Conservation (phyloP, 225 moss, liverwort and hornwort species). For the Pleurozium schreberi region DNA sequence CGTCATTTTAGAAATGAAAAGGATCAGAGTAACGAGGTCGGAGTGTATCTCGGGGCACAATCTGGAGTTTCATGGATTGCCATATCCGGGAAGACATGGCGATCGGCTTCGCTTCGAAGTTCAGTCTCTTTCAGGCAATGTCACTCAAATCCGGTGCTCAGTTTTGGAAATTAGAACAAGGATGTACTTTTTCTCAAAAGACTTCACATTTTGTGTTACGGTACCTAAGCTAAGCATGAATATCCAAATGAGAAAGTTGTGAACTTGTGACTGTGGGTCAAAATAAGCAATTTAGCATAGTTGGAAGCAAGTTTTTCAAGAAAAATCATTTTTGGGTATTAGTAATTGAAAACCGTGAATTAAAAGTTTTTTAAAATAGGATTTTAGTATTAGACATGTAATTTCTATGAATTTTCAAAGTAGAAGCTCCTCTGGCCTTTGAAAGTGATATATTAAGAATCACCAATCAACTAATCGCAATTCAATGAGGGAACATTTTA, state of each 20-base stretch:
- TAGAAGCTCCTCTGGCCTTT: background rate
- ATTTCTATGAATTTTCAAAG: background rate
- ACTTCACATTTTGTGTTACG: background rate
- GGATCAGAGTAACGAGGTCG: background rate
- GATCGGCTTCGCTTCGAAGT: background rate
- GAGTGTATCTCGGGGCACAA: background rate
- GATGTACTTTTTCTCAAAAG: background rate
- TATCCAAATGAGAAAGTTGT: too few relatives aligned
- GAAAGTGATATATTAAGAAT: background rate
- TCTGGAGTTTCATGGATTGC: background rate
- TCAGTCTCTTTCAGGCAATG: background rate
- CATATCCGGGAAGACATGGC: background rate
- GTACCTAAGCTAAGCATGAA: too few relatives aligned
- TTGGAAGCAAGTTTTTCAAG: too few relatives aligned
- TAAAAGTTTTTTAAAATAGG: background rate
- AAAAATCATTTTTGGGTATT: background rate
- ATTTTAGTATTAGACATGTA: background rate
- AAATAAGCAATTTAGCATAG: background rate
- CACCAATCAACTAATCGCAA: rapidly evolving
- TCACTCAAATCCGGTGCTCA: background rate
- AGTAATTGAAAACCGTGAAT: background rate
- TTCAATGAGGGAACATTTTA: too few relatives aligned
- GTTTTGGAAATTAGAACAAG: background rate
- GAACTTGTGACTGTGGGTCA: background rate
- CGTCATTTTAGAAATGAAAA: background rate